These are phyloP conservation scores for Talaromyces stipitatus DNA, from an alignment of 495 filamentous ascomycete species.

Conservation along the genomic window DNA sequence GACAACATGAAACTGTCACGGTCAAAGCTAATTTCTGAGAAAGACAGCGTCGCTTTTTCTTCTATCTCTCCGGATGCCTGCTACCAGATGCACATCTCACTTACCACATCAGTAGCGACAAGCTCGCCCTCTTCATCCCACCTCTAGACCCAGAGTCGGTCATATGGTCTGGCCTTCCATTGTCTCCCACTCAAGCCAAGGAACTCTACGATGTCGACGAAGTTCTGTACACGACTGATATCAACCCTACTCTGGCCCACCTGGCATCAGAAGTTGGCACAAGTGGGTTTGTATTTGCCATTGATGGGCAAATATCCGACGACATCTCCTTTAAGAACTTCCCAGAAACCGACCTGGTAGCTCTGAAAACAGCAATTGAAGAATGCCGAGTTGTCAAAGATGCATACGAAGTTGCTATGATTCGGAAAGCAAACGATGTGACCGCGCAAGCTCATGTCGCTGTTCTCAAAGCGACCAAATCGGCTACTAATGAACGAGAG, in stretches of 20 bases:
- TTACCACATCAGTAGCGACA: slow-evolving; percentile 65
- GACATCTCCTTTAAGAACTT: slow-evolving; percentile 58
- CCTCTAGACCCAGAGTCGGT: slow-evolving; percentile 80
- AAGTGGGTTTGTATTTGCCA: slow-evolving; percentile 56
- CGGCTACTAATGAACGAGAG: slow-evolving; percentile 70
- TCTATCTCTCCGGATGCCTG: slow-evolving; percentile 85
- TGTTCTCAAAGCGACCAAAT: slow-evolving; percentile 57
- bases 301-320: slow-evolving; percentile 62
- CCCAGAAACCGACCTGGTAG: slow-evolving; percentile 47
- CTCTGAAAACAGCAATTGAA: slow-evolving; percentile 71
- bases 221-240: slow-evolving; percentile 58
- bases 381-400: slow-evolving; percentile 73
- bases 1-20: not conserved
- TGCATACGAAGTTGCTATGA: slow-evolving; percentile 74
- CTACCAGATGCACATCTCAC: slow-evolving; percentile 74
- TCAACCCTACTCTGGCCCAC: slow-evolving; percentile 55
- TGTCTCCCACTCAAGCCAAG: slow-evolving; percentile 65
- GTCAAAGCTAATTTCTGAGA: not conserved
- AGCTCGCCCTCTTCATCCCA: slow-evolving; percentile 87
- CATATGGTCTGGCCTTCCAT: slow-evolving; percentile 91
- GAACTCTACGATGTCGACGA: slow-evolving; percentile 76
- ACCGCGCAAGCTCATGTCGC: slow-evolving; percentile 67
- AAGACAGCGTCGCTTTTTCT: slow-evolving; percentile 83
- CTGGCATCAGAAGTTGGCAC: slow-evolving; percentile 33
- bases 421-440: slow-evolving; percentile 76